Base-by-base conservation (phyloP, 768 basidiomycete species). In the Amanita inopinata region DNA sequence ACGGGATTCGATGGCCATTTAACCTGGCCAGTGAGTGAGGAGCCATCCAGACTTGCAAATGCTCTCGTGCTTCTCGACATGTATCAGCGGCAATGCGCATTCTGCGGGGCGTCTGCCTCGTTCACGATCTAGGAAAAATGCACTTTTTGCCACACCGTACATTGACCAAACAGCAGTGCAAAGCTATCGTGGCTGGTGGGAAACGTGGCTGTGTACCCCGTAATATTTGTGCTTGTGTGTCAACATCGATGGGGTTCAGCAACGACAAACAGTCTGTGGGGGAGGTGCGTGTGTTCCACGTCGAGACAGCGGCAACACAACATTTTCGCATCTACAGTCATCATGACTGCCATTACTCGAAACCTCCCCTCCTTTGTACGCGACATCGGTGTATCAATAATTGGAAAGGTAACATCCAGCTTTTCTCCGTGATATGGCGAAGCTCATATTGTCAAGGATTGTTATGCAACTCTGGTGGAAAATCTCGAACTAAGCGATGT, bases 381-480 rank as follows among this genome's bases (percentile, higher is more conserved):
- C 48, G 81, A 92, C 57, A 73, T 92, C 0, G 85, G 88, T 3
- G 70, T 80, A 8, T 80, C 83, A 2, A 74, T 96, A 20, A 72
- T 97, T 23, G 91, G 93, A 45, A 59, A 87, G 67, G 90, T 83
- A 52, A 41, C 68, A 56, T 6, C 12, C 1, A 8, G 20, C n/a
- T 12, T 18, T 20, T 25, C 11, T 23, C 36, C 28, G 20, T 23
- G 7, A 8, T n/a, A 6, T 17, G 15, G 18, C 3, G n/a, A 23
- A 4, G 20, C 20, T 37, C 39, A 49, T 45, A n/a, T 48, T 14
- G 4, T 12, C 24, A 46, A 93, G 90, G 74, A 85, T 74, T 98
- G 94, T 61, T 98, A 96, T 66, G 70, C 73, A 33, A 83, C 86
- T 45, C 76, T 97, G 14, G 78, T 97, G 24, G 86, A 88, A 65